Evolutionary conservation across 2,329 filamentous ascomycete genomes (phyloP).

Genomic region (Sporothrix inflata): DNA sequence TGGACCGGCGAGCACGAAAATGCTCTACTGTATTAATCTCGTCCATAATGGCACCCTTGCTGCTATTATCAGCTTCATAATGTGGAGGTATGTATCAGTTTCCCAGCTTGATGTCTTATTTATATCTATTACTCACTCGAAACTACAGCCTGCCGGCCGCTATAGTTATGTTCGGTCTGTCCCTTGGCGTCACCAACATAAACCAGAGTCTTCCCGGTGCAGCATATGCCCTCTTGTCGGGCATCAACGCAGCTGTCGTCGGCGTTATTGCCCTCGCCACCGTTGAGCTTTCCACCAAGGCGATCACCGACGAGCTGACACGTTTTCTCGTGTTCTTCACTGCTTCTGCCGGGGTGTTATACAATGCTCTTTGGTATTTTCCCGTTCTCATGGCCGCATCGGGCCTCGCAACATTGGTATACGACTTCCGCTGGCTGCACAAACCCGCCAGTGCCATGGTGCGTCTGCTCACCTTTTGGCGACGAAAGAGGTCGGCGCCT

Average conservation of each 20-base stretch:
- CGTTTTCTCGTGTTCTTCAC: slow-evolving; percentile 66
- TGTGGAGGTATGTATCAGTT: not conserved
- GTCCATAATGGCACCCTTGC: not conserved
- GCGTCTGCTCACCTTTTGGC: not conserved
- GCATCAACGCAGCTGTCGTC: slow-evolving; percentile 72
- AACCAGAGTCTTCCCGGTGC: slow-evolving; percentile 59
- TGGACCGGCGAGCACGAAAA: not conserved
- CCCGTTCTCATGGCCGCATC: not conserved
- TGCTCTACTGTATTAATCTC: not conserved
- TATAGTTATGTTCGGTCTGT: slow-evolving; percentile 69
- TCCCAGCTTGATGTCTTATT: not conserved
- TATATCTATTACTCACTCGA: not conserved
- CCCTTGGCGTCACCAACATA: slow-evolving; percentile 66
- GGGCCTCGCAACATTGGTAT: not conserved
- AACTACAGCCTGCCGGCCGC: slow-evolving; percentile 61
- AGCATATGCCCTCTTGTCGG: slow-evolving; percentile 71
- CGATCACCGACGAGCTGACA: slow-evolving; percentile 67
- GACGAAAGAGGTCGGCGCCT: not conserved
- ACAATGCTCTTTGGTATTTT: slow-evolving; percentile 61
- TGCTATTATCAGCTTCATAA: not conserved
- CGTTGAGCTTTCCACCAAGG: slow-evolving; percentile 67
- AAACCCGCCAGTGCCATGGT: not conserved
- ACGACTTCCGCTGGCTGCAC: not conserved
- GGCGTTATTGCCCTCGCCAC: slow-evolving; percentile 73
- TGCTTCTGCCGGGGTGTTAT: slow-evolving; percentile 67